These are phyloP conservation scores for Cornus kousa DNA, from an alignment of 148 eudicot genomes.

Conservation along the genomic window DNA sequence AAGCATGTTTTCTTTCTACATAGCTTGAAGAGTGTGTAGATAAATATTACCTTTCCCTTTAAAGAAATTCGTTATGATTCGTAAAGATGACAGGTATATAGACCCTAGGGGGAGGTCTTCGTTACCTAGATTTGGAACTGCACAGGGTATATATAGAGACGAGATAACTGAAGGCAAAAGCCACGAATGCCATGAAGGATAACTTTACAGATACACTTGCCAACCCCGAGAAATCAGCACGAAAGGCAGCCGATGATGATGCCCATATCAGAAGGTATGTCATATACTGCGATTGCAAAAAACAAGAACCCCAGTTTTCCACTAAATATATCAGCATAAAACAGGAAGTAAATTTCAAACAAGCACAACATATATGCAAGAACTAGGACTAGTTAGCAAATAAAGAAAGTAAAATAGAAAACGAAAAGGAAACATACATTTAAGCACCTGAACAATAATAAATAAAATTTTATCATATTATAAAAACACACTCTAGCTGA, in stretches of 20 bases:
- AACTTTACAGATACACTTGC: conserved; percentile 58
- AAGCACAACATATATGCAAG: no score
- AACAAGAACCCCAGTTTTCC: not conserved
- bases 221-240: conserved; percentile 55
- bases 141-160: conserved; percentile 59
- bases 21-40: not conserved
- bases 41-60: no score
- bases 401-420: no score
- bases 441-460: no score
- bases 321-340: not conserved
- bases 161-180: conserved; percentile 55
- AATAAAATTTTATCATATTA: no score
- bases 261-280: conserved; percentile 68
- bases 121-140: conserved; percentile 19
- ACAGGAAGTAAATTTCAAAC: no score
- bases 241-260: conserved; percentile 58
- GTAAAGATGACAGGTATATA: no score
- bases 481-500: no score
- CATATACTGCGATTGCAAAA: conserved; percentile 37
- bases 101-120: not conserved
- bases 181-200: conserved; percentile 50
- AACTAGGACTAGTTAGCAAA: no score
- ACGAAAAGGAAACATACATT: no score
- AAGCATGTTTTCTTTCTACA: not conserved
- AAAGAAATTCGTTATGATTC: no score